Percentiles rank a stretch among this genome's conserved stretches.
These are phyloP conservation scores for Corymbia citriodora DNA, from an alignment of 441 rosid genomes.

Conservation along the genomic window DNA sequence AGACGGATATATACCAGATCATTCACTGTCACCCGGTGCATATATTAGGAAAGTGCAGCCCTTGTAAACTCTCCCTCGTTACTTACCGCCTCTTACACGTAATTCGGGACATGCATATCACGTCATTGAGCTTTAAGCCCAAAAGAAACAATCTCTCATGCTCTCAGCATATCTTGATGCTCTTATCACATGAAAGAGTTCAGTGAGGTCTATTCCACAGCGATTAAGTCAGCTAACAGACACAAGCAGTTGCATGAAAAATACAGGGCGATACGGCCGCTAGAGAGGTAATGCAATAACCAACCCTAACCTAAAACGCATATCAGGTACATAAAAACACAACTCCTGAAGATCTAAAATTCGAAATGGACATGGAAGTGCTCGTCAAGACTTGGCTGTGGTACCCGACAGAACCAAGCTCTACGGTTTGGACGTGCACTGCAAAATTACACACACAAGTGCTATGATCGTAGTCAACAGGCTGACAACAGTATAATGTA, in stretches of 20 bases:
- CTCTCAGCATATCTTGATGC: background rate
- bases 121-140: background rate
- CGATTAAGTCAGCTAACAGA: background rate
- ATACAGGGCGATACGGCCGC: background rate
- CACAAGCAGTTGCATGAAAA: background rate
- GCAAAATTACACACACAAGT: background rate
- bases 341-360: background rate
- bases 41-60: background rate
- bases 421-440: background rate
- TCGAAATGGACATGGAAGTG: background rate
- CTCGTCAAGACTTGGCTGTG: background rate
- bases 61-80: background rate
- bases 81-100: background rate
- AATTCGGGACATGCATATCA: background rate
- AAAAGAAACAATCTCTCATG: background rate
- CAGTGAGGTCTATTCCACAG: background rate
- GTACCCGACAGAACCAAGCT: background rate
- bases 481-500: background rate
- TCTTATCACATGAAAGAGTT: background rate
- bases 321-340: background rate
- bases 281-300: background rate
- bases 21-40: background rate
- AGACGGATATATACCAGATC: background rate
- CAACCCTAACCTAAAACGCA: background rate
- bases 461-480: background rate